Base-by-base conservation (phyloP, 139 green algal species). In the Gonium pectorale region DNA sequence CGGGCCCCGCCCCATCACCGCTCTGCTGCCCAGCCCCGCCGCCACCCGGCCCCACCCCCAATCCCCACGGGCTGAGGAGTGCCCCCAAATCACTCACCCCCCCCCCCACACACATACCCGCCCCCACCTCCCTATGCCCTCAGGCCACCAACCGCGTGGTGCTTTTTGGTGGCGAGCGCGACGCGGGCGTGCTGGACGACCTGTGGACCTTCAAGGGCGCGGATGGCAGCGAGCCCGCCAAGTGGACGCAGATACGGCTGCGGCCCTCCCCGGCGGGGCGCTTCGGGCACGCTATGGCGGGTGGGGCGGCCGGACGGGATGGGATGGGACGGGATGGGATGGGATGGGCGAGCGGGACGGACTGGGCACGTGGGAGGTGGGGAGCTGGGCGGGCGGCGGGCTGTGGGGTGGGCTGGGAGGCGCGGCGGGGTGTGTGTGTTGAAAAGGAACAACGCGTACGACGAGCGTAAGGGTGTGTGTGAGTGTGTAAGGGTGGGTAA, bases 81-180 rank as follows among this genome's bases (percentile, higher is more conserved):
- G n/a, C n/a, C n/a, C n/a, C n/a, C n/a, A n/a, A 49, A 5, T 46
- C 56, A n/a, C 56, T 33, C 56, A 46, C 33, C 29, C 64, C 26
- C 33, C 64, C 64, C 8, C 35, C 3, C 35, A 9, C 64, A 13
- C 33, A 3, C 13, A 26, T 26, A 29, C 41, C 68, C 33, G 5
- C 66, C 5, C 35, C 5, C 66, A 51, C 66, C 3, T 4, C 62
- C 40, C 67, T 40, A 56, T 74, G 38, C 38, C 8, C 7, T 74
- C 69, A 91, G 87, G 43, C 69, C 15, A 73, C 84, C 31, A 62
- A 64, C 17, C 81, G 90, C 0, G 79, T 95, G 29, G 75, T 96
- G n/a, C 35, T 96, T 75, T 96, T 95, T 90, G 94, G 93, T 26
- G 94, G 94, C 21, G 93, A 97, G 83, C 88, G 70, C 4, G 83